phyloP scores from a whole-genome alignment of 2,329 filamentous ascomycete species.

The Aspergillus sp. region DNA sequence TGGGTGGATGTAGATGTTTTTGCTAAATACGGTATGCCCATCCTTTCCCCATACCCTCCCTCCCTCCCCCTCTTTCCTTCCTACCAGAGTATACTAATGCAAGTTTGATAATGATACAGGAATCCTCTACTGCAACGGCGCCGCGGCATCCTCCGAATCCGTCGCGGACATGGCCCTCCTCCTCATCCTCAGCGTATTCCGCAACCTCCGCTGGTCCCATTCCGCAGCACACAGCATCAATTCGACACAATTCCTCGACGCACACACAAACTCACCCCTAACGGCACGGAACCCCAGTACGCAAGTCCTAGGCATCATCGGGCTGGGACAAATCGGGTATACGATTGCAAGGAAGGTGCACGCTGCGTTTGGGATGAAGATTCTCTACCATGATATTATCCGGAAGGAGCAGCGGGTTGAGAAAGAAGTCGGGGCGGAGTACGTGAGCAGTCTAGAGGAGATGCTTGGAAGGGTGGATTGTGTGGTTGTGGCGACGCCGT shows the following conservation, averaged over 20 bases:
- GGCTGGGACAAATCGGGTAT: slow-evolving; percentile 67
- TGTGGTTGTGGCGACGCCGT: slow-evolving; percentile 51
- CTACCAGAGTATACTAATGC: neutral
- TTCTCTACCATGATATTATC: slow-evolving; percentile 58
- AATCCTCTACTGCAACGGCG: slow-evolving; percentile 67
- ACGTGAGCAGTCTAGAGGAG: slow-evolving; percentile 45
- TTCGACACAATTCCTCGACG: slow-evolving; percentile 54
- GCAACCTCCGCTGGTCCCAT: slow-evolving; percentile 66
- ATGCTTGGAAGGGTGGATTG: slow-evolving; percentile 49
- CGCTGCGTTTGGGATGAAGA: slow-evolving; percentile 65
- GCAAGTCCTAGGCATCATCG: slow-evolving; percentile 66
- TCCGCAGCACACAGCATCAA: slow-evolving; percentile 54
- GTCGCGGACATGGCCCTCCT: slow-evolving; percentile 72
- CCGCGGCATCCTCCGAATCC: slow-evolving; percentile 66
- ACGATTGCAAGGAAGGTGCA: slow-evolving; percentile 61
- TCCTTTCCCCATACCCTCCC: neutral
- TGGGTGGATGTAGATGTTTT: slow-evolving; percentile 64
- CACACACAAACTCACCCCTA: slow-evolving; percentile 61
- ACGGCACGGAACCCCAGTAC: slow-evolving; percentile 65
- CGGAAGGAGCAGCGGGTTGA: slow-evolving; percentile 43
- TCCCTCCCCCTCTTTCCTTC: no score
- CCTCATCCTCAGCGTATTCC: slow-evolving; percentile 69
- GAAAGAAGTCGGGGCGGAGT: slow-evolving; percentile 42
- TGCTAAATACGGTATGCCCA: slow-evolving; percentile 57
- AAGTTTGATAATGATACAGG: slow-evolving; percentile 15